Conservation (phyloP, 352 stramenopile species). For the Phytopythium vexans region DNA sequence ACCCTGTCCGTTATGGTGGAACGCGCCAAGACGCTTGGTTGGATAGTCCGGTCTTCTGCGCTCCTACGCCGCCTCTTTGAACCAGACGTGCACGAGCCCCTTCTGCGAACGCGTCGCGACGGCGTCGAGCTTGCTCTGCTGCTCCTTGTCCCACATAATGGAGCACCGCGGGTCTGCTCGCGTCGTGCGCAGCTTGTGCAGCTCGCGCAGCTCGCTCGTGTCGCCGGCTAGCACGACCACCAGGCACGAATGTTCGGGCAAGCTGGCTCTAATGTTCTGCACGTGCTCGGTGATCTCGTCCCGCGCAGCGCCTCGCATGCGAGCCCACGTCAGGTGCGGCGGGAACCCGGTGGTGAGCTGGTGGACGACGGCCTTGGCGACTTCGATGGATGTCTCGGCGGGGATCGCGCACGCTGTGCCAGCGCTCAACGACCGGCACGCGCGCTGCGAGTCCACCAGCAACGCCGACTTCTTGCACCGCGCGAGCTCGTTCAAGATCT, state of each 20-base stretch:
- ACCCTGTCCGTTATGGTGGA: too few species aligned
- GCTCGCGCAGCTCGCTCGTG: conserved; percentile 51
- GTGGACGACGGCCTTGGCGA: conserved; percentile 57
- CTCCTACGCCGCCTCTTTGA: conserved; percentile 14
- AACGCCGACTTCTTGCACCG: conserved; percentile 72
- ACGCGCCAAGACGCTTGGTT: too few species aligned
- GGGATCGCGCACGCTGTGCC: conserved; percentile 63
- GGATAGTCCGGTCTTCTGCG: too few species aligned
- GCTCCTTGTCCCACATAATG: conserved; percentile 72
- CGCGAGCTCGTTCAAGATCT: conserved; percentile 72
- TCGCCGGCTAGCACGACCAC: conserved; percentile 52
- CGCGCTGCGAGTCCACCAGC: conserved; percentile 65
- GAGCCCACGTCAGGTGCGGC: conserved; percentile 75
- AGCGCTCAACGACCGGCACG: conserved; percentile 58
- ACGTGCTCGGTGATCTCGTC: conserved; percentile 35
- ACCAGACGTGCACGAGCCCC: conserved; percentile 61
- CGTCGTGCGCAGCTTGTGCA: conserved; percentile 79
- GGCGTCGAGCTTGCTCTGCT: conserved; percentile 57
- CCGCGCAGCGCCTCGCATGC: conserved; percentile 41
- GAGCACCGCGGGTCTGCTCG: conserved; percentile 70
- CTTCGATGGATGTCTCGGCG: conserved; percentile 37
- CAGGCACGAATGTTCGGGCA: conserved; percentile 57
- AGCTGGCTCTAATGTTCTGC: conserved; percentile 30
- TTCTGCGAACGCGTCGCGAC: conserved; percentile 46
- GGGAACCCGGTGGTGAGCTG: conserved; percentile 83